Percentiles rank a stretch among this genome's conserved stretches.
These are phyloP conservation scores for Plasmodium knowlesi DNA, from an alignment of 169 alveolate genomes.

Conservation along the genomic window DNA sequence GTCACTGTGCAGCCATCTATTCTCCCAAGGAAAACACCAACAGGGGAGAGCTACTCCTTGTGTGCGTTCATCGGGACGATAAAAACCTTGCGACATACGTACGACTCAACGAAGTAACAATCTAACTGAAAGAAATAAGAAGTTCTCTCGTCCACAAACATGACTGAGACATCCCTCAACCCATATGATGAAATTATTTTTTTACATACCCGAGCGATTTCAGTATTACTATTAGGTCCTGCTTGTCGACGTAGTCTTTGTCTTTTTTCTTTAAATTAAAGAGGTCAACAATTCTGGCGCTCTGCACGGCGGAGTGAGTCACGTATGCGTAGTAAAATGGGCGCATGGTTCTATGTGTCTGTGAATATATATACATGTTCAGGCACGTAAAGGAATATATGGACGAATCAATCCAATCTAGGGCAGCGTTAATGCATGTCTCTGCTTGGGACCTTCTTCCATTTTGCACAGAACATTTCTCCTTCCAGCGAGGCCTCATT, in stretches of 20 bases:
- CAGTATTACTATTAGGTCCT: conserved; percentile 54
- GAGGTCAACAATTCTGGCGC: conserved; percentile 42
- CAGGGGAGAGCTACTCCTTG: background rate
- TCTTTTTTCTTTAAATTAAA: conserved; percentile 63
- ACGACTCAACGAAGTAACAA: background rate
- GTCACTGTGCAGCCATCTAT: background rate
- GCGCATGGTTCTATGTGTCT: background rate
- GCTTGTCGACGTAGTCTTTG: conserved; percentile 38
- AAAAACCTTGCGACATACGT: background rate
- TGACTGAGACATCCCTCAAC: background rate
- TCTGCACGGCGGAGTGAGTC: background rate
- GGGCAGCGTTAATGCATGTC: background rate
- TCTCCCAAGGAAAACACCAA: background rate
- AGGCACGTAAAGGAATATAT: background rate
- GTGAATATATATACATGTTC: background rate
- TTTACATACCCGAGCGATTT: conserved; percentile 54
- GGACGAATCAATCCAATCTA: background rate
- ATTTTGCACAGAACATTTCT: background rate
- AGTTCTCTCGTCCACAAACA: background rate
- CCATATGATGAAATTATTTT: background rate
- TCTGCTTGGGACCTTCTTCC: background rate
- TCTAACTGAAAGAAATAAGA: background rate
- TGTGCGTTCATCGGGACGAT: background rate
- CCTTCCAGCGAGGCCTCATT: background rate
- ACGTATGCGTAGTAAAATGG: background rate